A percentile compares a stretch with the other conserved stretches of the same genome.
phyloP scores from a whole-genome alignment of 768 basidiomycete genomes.

The Leccinum incarnatum region DNA sequence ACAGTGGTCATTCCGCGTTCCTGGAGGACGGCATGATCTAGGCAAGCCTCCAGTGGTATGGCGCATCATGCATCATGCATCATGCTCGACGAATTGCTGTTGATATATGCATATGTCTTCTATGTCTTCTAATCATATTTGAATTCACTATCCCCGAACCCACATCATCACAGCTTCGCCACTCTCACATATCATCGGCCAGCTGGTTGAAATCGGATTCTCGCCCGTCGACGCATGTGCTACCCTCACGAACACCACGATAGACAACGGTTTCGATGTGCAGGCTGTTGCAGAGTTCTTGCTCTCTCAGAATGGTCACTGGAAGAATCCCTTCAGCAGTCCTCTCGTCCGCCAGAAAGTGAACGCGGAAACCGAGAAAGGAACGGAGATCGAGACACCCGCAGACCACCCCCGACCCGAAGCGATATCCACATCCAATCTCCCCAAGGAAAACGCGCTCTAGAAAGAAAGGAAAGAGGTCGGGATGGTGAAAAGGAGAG shows the following conservation, averaged over 20 bases:
- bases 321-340: neutral
- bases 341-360: constrained; percentile 8
- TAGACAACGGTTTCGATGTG: constrained; percentile 57
- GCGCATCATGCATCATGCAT: too few species aligned
- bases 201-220: constrained; percentile 96
- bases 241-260: constrained; percentile 69
- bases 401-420: constrained; percentile 10
- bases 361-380: constrained; percentile 8
- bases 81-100: neutral
- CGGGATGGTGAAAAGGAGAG: too few species aligned
- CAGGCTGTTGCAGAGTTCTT: constrained; percentile 75
- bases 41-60: constrained; percentile 50
- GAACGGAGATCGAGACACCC: constrained; percentile 2
- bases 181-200: constrained; percentile 88
- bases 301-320: constrained; percentile 28
- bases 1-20: constrained; percentile 16
- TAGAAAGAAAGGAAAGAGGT: too few species aligned
- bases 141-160: constrained; percentile 9
- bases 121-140: constrained; percentile 9
- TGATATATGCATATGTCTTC: neutral
- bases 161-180: constrained; percentile 41
- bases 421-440: neutral
- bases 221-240: constrained; percentile 67
- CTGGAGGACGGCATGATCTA: constrained; percentile 63
- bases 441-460: neutral